Evolutionary conservation across 208 protist genomes (phyloP).

Genomic region (Giardia duodenalis): DNA sequence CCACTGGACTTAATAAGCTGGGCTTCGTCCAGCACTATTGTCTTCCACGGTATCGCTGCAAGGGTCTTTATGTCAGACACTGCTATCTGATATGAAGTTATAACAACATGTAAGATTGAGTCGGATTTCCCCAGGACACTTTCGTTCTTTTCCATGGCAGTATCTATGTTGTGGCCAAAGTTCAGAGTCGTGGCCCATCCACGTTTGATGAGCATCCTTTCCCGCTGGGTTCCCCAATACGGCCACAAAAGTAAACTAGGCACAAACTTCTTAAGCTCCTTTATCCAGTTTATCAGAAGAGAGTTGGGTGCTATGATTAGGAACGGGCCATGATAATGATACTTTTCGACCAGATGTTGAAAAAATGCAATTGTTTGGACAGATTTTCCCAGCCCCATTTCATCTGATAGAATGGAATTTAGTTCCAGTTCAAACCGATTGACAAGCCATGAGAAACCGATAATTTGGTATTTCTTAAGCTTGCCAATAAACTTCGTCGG

Average conservation of each 20-base stretch:
- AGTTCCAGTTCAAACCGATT: background rate
- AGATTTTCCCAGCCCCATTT: constrained; percentile 21
- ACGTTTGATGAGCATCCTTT: background rate
- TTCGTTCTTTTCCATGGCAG: background rate
- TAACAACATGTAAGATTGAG: constrained; percentile 56
- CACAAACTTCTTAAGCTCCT: background rate
- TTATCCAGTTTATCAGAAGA: background rate
- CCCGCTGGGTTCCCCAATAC: background rate
- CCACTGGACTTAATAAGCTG: constrained; percentile 63
- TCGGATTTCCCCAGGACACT: background rate
- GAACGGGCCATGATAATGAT: background rate
- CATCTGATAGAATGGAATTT: background rate
- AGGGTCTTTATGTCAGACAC: constrained; percentile 43
- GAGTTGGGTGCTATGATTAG: background rate
- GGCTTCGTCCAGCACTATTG: constrained; percentile 65
- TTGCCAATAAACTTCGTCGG: constrained; percentile 8
- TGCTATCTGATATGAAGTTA: constrained; percentile 67
- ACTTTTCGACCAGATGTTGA: background rate
- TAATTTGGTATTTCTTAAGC: background rate
- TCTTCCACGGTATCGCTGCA: constrained; percentile 48
- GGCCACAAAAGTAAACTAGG: background rate
- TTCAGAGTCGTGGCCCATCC: background rate
- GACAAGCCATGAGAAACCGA: background rate
- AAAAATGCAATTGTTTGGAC: constrained; percentile 21
- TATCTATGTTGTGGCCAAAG: background rate